These are phyloP conservation scores for Podospora didyma DNA, from an alignment of 495 filamentous ascomycete genomes.

Conservation along the genomic window DNA sequence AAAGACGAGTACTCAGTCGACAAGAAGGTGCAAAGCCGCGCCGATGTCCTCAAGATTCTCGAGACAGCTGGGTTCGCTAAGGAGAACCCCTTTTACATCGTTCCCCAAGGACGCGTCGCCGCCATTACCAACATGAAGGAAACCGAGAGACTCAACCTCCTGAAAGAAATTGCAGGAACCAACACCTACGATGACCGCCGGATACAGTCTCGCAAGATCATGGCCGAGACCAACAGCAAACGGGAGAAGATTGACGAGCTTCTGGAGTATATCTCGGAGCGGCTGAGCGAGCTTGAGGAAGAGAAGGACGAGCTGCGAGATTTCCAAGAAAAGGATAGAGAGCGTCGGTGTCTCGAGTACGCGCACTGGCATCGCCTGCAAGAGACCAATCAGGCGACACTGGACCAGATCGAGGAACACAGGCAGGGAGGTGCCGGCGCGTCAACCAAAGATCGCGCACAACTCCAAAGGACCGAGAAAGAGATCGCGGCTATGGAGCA, in stretches of 20 bases:
- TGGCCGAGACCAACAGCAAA: conserved; percentile 95
- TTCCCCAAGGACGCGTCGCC: conserved; percentile 94
- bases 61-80: conserved; percentile 95
- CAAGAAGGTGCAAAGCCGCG: conserved; percentile 90
- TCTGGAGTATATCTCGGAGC: conserved; percentile 84
- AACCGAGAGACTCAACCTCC: conserved; percentile 74
- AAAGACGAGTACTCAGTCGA: conserved; percentile 99
- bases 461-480: conserved; percentile 74
- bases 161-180: conserved; percentile 97
- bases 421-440: conserved; percentile 76
- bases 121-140: conserved; percentile 99
- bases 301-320: conserved; percentile 92
- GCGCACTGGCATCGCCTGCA: conserved; percentile 90
- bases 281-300: conserved; percentile 85
- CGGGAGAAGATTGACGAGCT: conserved; percentile 90
- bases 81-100: conserved; percentile 98
- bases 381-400: conserved; percentile 64
- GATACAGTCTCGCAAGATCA: conserved; percentile 88
- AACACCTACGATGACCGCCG: conserved; percentile 93
- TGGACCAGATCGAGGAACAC: conserved; percentile 80
- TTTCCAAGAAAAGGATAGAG: conserved; percentile 92
- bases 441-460: conserved; percentile 73
- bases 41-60: conserved; percentile 91
- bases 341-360: conserved; percentile 89
- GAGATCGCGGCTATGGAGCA: conserved; percentile 72